These are phyloP conservation scores for Teunomyces aglyptinius DNA, from an alignment of 805 yeast species.

Conservation along the genomic window DNA sequence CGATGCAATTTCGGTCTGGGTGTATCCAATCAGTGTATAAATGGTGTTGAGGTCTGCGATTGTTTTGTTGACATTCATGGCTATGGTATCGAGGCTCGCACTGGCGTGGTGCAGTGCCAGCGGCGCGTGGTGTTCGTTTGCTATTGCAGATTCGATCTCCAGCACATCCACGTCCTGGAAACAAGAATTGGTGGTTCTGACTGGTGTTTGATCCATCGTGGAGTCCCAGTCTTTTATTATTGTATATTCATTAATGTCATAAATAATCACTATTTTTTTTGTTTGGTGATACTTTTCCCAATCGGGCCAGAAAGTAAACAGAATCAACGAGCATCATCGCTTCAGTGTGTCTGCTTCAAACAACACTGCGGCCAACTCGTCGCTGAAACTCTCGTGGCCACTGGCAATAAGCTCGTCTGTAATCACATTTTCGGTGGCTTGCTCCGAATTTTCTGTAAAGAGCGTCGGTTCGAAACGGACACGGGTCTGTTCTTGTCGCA, in stretches of 20 bases:
- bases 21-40: constrained; percentile 55
- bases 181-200: not conserved
- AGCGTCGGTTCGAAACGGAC: constrained; percentile 5
- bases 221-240: constrained; percentile 3
- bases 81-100: constrained; percentile 27
- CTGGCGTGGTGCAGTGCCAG: not conserved
- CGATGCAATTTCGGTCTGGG: constrained; percentile 45
- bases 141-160: constrained; percentile 9
- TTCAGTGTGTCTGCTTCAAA: constrained; percentile 4
- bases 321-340: no score
- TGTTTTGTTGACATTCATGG: constrained; percentile 34
- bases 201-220: not conserved
- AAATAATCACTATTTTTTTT: not conserved
- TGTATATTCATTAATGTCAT: constrained; percentile 2
- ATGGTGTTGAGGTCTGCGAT: constrained; percentile 43
- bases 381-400: constrained; percentile 16
- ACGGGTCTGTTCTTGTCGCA: constrained; percentile 13
- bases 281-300: constrained; percentile 3
- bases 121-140: constrained; percentile 1
- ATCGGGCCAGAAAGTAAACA: not conserved
- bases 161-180: constrained; percentile 4
- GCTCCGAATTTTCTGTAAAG: constrained; percentile 3
- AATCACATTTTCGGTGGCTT: constrained; percentile 9
- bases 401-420: constrained; percentile 22
- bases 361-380: constrained; percentile 20